These are phyloP conservation scores for Silene uniflora DNA, from an alignment of 148 eudicot genomes.

Conservation along the genomic window DNA sequence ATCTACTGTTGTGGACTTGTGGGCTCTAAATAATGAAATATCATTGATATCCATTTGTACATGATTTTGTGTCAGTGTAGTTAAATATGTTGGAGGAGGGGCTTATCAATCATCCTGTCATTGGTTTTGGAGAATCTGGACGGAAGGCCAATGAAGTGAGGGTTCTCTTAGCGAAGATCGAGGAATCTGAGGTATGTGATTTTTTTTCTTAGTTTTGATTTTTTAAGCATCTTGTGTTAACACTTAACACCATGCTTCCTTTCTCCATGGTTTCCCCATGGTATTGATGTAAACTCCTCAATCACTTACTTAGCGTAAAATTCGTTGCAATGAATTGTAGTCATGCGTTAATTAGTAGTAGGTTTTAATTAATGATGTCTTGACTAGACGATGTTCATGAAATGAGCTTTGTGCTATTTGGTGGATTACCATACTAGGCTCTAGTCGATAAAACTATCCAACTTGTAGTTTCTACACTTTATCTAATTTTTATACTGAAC, in stretches of 20 bases:
- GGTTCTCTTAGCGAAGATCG: slow-evolving; percentile 87
- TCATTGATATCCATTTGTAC: slow-evolving; percentile 26
- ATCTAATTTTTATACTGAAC: background rate
- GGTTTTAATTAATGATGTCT: background rate
- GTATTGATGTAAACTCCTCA: background rate
- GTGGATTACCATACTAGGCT: background rate
- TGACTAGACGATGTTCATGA: background rate
- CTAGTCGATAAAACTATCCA: background rate
- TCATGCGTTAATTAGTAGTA: background rate
- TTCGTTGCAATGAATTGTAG: background rate
- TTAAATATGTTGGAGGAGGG: slow-evolving; percentile 99
- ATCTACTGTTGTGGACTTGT: slow-evolving; percentile 13
- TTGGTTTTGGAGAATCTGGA: slow-evolving; percentile 97
- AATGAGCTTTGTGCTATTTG: slow-evolving; percentile 4
- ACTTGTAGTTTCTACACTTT: background rate
- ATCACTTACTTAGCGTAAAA: background rate
- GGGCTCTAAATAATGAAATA: slow-evolving; percentile 6
- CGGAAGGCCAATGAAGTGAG: slow-evolving; percentile 83
- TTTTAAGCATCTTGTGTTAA: background rate
- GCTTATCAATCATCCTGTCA: slow-evolving; percentile 84
- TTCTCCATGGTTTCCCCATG: slow-evolving; percentile 8
- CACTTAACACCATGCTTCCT: background rate
- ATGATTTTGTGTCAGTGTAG: slow-evolving; percentile 75
- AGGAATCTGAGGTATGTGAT: slow-evolving; percentile 91
- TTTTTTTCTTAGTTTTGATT: slow-evolving; percentile 3